A percentile compares a stretch with the other conserved stretches of the same genome.
phyloP scores from a whole-genome alignment of 176 grass and related monocot species.

The Thalia dealbata region DNA sequence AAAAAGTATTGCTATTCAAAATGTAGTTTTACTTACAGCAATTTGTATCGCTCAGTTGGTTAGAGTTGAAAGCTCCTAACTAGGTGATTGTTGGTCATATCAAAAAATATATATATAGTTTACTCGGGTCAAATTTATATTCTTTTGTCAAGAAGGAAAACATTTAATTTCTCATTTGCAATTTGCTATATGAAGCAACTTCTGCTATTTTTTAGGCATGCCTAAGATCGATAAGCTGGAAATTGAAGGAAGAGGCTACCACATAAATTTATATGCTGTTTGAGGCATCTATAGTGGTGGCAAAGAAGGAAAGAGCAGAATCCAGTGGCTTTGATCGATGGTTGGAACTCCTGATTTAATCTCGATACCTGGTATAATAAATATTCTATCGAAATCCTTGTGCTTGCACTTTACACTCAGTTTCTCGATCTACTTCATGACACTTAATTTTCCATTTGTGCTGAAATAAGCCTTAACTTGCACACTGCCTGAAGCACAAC shows the following conservation, averaged over 20 bases:
- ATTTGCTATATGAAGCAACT: conserved; percentile 8
- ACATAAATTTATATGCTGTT: conserved; percentile 83
- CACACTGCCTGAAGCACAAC: no score
- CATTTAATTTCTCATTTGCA: neutral
- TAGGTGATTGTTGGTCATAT: no score
- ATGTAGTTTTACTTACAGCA: no score
- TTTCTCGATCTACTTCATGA: neutral
- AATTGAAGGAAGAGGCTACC: conserved; percentile 99
- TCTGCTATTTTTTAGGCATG: conserved; percentile 44
- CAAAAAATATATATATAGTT: no score
- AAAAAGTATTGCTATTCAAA: no score
- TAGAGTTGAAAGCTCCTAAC: no score
- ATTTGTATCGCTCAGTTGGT: no score
- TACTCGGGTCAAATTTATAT: no score
- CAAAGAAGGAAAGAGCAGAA: conserved; percentile 94
- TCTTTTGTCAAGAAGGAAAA: neutral
- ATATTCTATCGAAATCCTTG: neutral
- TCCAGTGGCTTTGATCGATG: conserved; percentile 93
- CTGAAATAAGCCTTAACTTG: neutral
- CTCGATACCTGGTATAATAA: conserved; percentile 74
- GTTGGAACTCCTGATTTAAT: conserved; percentile 97
- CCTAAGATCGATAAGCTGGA: conserved; percentile 91
- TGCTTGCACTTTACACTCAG: neutral
- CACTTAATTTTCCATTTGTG: neutral
- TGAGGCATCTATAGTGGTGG: conserved; percentile 65